Base-by-base conservation (phyloP, 2,329 filamentous ascomycete genomes). In the Fusarium drepaniforme region DNA sequence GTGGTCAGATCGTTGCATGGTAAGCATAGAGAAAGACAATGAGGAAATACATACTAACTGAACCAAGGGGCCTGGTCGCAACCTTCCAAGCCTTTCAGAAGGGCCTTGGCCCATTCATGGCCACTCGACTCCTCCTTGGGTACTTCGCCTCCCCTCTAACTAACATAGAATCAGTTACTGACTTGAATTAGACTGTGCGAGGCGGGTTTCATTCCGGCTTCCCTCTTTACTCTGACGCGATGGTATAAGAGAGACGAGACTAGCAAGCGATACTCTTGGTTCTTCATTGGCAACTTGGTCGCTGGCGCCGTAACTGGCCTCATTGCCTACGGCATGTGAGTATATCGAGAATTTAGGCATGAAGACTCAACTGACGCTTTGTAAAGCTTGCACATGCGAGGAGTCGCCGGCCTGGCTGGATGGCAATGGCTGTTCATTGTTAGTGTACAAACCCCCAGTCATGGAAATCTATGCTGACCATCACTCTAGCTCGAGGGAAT, bases 351-450 rank as follows among this genome's bases (percentile, higher is more conserved):
- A 13, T 2, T 15, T 21, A 1, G 5, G 12, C 23, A 37, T 37
- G 21, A 6, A 4, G 11, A 59, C 9, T 21, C 9, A 21, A 8
- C 57, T 13, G 61, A 73, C 28, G 44, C 40, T 11, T 23, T 30
- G 8, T 8, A 7, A 30, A 69, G 66, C 21, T 35, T 72, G 30
- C 69, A 69, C 16, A 66, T 72, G 66, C 56, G 69, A 59, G 69
- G 66, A 40, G 33, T 83, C 3, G 82, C 81, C 9, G 91, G 91
- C 1, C 81, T 92, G 4, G 82, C 85, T 5, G 91, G 91, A 4
- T 93, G 91, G 91, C 84, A 89, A 18, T 92, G 90, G 78, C 84
- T 93, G 0, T 93, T 93, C 81, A 91, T 93, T 33, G 66, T 70
- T 25, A 62, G 66, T 69, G 4, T 0, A 13, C 11, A 23, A 25